Evolutionary conservation across 176 grass and related monocot genomes (phyloP).

Genomic region (Thinopyrum elongatum): DNA sequence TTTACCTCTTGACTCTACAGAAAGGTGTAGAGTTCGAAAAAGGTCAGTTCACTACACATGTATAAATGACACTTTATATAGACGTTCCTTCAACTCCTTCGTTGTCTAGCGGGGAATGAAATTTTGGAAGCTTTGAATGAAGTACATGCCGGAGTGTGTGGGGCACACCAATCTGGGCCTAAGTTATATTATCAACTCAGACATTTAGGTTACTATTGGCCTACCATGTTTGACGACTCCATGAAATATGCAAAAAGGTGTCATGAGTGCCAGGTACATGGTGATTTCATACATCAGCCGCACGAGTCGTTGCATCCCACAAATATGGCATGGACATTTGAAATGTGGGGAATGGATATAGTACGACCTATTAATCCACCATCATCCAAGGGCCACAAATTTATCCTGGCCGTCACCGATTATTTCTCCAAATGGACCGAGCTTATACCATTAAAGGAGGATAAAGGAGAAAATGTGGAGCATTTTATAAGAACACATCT

Average conservation of each 20-base stretch:
- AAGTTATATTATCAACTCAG: background rate
- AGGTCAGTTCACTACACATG: background rate
- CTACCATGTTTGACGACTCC: background rate
- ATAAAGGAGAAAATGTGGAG: background rate
- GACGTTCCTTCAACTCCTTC: background rate
- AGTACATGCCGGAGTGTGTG: background rate
- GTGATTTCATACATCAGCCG: background rate
- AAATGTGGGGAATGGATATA: constrained; percentile 17
- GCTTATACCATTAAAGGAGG: background rate
- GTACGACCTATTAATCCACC: background rate
- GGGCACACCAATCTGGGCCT: background rate
- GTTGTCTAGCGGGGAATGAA: background rate
- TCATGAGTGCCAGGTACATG: background rate
- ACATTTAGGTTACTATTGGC: background rate
- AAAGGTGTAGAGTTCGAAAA: background rate
- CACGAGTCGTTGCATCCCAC: background rate
- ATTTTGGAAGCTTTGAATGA: too few species aligned
- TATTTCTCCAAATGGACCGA: background rate
- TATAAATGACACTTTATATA: background rate
- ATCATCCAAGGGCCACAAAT: background rate
- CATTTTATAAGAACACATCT: background rate
- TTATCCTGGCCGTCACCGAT: background rate
- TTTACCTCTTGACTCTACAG: background rate
- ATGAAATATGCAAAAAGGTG: too few species aligned
- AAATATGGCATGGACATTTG: background rate